Evolutionary conservation across 1,284 basidiomycete species (phyloP).

Genomic region (Cystobasidium pallidum): DNA sequence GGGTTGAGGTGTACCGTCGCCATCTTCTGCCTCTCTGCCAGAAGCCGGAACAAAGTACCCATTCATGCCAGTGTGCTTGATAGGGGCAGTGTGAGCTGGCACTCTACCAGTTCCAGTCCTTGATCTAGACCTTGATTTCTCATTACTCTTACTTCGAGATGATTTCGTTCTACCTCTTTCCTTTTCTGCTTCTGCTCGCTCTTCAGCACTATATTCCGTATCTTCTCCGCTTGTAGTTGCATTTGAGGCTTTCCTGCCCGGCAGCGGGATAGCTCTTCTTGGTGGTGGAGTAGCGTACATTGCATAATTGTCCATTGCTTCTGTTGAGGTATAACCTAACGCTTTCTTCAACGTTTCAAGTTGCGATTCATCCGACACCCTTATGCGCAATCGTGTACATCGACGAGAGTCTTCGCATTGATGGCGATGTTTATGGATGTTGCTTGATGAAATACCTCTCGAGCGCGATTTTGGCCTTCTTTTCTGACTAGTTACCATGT

Average conservation of each 20-base stretch:
- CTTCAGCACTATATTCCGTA: not conserved
- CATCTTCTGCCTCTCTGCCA: not conserved
- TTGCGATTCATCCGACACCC: constrained; percentile 30
- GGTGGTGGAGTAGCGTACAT: constrained; percentile 31
- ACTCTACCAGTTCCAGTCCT: constrained; percentile 1
- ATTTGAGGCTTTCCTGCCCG: not conserved
- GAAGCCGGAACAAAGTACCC: not conserved
- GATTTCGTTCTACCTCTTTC: not conserved
- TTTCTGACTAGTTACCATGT: constrained; percentile 12
- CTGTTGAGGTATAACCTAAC: not conserved
- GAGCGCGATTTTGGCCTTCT: constrained; percentile 27
- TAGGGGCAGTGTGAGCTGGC: not conserved
- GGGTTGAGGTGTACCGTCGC: not conserved
- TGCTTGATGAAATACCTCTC: not conserved
- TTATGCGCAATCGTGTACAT: constrained; percentile 27
- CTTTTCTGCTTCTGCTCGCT: constrained; percentile 2
- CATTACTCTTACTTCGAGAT: constrained; percentile 4
- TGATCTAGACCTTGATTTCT: constrained; percentile 9
- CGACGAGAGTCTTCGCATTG: constrained; percentile 4
- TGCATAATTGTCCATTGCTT: constrained; percentile 17
- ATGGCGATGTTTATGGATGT: constrained; percentile 2
- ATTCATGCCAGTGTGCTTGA: not conserved
- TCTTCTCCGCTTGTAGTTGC: constrained; percentile 2
- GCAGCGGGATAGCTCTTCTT: not conserved
- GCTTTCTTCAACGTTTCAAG: constrained; percentile 14